Conservation (phyloP, 441 rosid species). For the Gossypium gossypioides region DNA sequence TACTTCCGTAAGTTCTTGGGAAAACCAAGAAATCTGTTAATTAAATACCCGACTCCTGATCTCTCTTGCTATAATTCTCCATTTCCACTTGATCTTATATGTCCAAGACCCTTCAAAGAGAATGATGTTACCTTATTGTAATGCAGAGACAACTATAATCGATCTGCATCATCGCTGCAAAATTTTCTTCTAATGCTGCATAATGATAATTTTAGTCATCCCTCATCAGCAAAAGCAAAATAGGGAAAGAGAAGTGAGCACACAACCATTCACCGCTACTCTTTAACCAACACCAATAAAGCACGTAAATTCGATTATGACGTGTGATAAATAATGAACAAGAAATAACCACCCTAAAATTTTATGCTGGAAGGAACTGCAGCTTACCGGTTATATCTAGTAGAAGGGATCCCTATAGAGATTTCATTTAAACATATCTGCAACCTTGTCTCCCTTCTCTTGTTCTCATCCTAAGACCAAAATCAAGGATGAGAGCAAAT, state of each 20-base stretch:
- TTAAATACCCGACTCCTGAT: neutral
- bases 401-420: slow-evolving; percentile 34
- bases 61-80: neutral
- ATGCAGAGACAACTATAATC: slow-evolving; percentile 39
- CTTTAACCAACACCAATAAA: neutral
- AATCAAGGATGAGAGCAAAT: slow-evolving; percentile 4
- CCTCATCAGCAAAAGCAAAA: neutral
- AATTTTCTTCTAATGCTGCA: slow-evolving; percentile 41
- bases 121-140: slow-evolving; percentile 49
- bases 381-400: slow-evolving; percentile 50
- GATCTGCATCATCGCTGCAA: slow-evolving; percentile 27
- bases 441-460: slow-evolving; percentile 35
- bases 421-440: slow-evolving; percentile 25
- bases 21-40: neutral
- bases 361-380: slow-evolving; percentile 1
- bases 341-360: neutral
- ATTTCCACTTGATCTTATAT: neutral
- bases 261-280: neutral
- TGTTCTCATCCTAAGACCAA: slow-evolving; percentile 41
- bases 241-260: neutral
- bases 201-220: slow-evolving; percentile 13
- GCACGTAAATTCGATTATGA: neutral
- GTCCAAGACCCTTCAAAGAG: neutral
- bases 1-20: slow-evolving; percentile 13
- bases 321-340: neutral